Base-by-base conservation (phyloP, 164 flowering plant genomes). In the Platanus orientalis region DNA sequence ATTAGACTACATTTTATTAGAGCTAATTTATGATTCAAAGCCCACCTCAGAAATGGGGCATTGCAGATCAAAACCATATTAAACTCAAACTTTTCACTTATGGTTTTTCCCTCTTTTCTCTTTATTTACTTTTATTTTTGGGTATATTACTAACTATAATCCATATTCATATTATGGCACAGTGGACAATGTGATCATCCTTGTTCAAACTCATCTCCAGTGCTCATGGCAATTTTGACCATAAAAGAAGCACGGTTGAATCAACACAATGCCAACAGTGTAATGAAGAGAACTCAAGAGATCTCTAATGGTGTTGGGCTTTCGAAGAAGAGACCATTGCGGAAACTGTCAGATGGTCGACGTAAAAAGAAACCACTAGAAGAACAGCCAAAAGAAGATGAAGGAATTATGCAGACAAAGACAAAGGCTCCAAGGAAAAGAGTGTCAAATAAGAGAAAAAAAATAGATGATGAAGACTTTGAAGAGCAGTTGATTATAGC, bases 381-480 rank as follows among this genome's bases (percentile, higher is more conserved):
- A 27, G 19, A 67, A 25, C 50, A 61, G 30, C 55, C 34, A 7
- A 45, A 58, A 9, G 60, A 59, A 4, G 32, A 48, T 67, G 54
- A 0, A 12, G 23, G n/a, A 29, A 52, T 30, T 34, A 44, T 50
- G 4, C 4, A n/a, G 7, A 9, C 34, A 7, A 64, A 61, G 36
- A 32, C 16, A 24, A 66, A 61, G 28, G 23, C 10, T 16, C 51
- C 67, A 50, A 27, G 40, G 55, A 57, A 57, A 7, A 50, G 16
- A 47, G 55, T 44, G n/a, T 13, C 28, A 7, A 62, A 48, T 19
- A 66, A 61, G 68, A 49, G 24, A 23, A 55, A 3, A 21, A 42
- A 45, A 54, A 24, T 60, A n/a, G 57, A 53, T 66, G 75, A 77
- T 13, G 71, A 66, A 7, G 73, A 62, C 42, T 14, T 7, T 39